Conservation (phyloP, 176 grass and related monocot genomes). For the Ensete glaucum region DNA sequence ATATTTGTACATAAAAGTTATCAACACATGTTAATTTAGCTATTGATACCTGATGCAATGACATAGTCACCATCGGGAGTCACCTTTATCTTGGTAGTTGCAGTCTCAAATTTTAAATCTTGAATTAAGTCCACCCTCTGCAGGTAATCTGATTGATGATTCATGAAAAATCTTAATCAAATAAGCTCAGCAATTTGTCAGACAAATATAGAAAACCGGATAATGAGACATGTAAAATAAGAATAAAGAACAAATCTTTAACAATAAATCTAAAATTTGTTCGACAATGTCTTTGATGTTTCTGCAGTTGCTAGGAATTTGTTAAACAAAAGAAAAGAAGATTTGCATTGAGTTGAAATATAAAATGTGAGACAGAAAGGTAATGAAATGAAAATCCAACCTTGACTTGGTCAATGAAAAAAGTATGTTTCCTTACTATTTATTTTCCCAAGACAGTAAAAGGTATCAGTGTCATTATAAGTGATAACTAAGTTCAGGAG, state of each 20-base stretch:
- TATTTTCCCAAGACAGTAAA: too few relatives aligned
- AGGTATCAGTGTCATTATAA: too few relatives aligned
- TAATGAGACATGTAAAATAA: background rate
- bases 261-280: too few relatives aligned
- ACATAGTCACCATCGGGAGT: conserved; percentile 65
- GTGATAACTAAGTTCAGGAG: too few relatives aligned
- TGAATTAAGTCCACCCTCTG: conserved; percentile 75
- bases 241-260: too few relatives aligned
- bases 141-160: conserved; percentile 45
- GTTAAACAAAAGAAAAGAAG: background rate
- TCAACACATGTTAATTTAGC: background rate
- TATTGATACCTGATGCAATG: conserved; percentile 59
- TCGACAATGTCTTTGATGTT: too few relatives aligned
- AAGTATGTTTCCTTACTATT: too few relatives aligned
- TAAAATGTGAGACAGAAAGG: too few relatives aligned
- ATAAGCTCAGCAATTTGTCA: background rate
- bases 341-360: too few relatives aligned
- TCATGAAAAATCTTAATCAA: background rate
- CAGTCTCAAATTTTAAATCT: conserved; percentile 75
- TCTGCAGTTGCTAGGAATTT: background rate
- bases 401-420: too few relatives aligned
- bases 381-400: too few relatives aligned
- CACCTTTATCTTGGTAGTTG: conserved; percentile 61
- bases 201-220: background rate
- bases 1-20: too few relatives aligned